Base-by-base conservation (phyloP, 148 eudicot genomes). In the Fagopyrum esculentum region DNA sequence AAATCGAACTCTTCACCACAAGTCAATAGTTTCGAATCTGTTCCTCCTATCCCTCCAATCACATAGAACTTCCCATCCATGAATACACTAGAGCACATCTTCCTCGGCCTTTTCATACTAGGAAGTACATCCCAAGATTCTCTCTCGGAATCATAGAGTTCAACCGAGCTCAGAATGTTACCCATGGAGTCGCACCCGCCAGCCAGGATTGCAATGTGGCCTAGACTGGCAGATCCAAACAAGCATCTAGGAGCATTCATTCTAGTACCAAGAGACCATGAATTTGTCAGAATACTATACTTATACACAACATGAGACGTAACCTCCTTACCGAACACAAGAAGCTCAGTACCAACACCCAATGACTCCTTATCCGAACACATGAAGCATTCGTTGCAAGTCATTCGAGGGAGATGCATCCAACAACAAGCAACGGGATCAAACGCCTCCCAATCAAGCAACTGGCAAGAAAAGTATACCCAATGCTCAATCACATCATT, bases 1-100 rank as follows among this genome's bases (percentile, higher is more conserved):
- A 82, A 52, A 79, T 82, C 80, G 61, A 69, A 79, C 22, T 74
- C 85, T 45, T 82, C 85, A 4, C 82, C 85, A 71, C 76, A 79
- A 7, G 82, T 74, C 72, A 82, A 77, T 19, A 74, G 49, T 4
- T 74, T 69, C 3, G 60, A 26, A 69, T 76, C 76, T n/a, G 40
- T 75, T 3, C 35, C 74, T 9, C 80, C 80, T 4, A 77, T 82
- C 7, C 85, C 82, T 16, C 85, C 85, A 56, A 82, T 82, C 9
- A 71, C 80, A 57, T 77, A 80, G 57, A 79, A 82, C 19, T 77
- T 82, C 22, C 75, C 80, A 77, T 82, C 82, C 77, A 82, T 77
- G 22, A 82, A 79, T 29, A 77, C 80, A 16, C 73, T 78, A 2
- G 80, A 82, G 68, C 82, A 79, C 85, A 76, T 70, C 71, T 82